These are phyloP conservation scores for Xylariaceae sp. DNA, from an alignment of 2,329 filamentous ascomycete species.

Conservation along the genomic window DNA sequence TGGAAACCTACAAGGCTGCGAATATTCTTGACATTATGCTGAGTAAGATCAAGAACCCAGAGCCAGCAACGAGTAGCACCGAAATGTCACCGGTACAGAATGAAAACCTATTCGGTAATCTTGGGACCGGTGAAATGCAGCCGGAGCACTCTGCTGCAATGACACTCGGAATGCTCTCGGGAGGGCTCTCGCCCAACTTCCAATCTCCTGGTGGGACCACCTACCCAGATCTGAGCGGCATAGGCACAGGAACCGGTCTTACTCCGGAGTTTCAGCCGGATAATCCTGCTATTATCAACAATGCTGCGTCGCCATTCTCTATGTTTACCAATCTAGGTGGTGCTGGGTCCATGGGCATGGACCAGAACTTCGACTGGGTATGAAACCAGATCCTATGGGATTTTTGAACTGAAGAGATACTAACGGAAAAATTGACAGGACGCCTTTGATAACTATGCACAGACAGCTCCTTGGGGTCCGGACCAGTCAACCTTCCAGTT, in stretches of 20 bases:
- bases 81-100: conserved; percentile 18
- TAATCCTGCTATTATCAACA: conserved; percentile 37
- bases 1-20: conserved; percentile 89
- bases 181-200: conserved; percentile 40
- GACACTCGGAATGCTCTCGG: conserved; percentile 47
- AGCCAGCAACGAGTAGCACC: conserved; percentile 22
- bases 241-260: conserved; percentile 33
- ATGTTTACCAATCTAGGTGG: conserved; percentile 53
- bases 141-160: conserved; percentile 47
- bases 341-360: conserved; percentile 47
- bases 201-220: conserved; percentile 44
- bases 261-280: conserved; percentile 44
- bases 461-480: conserved; percentile 55
- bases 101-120: conserved; percentile 34
- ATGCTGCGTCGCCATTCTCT: conserved; percentile 51
- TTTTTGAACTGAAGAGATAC: conserved; percentile 11
- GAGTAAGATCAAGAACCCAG: conserved; percentile 67
- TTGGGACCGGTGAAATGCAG: conserved; percentile 35
- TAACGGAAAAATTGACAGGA: conserved; percentile 44
- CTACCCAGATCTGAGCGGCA: conserved; percentile 47
- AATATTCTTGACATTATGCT: conserved; percentile 83
- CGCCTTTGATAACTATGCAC: conserved; percentile 60
- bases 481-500: conserved; percentile 55
- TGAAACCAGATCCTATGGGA: conserved; percentile 27
- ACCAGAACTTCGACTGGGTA: conserved; percentile 62